Evolutionary conservation across 2,329 filamentous ascomycete genomes (phyloP).

Genomic region (Ophiostoma ips): DNA sequence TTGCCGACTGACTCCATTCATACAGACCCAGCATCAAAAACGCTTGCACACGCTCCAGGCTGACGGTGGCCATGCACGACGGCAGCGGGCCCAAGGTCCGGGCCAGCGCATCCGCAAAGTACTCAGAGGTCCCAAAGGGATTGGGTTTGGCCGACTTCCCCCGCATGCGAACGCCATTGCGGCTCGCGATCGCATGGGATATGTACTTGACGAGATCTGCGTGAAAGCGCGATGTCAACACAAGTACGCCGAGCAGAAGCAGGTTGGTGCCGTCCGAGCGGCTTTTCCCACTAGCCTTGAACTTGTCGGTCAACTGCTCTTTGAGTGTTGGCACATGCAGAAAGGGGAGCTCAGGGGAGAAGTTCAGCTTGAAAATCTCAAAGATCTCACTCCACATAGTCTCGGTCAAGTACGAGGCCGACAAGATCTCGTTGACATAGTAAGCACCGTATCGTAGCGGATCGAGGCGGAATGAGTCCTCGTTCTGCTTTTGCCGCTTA

Average conservation of each 20-base stretch:
- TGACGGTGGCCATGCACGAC: conserved; percentile 34
- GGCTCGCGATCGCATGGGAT: conserved; percentile 23
- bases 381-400: conserved; percentile 56
- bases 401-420: conserved; percentile 46
- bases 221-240: conserved; percentile 57
- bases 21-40: conserved; percentile 58
- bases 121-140: conserved; percentile 45
- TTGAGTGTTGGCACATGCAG: conserved; percentile 52
- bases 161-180: conserved; percentile 19
- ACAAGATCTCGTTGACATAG: conserved; percentile 44
- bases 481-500: conserved; percentile 32
- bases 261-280: conserved; percentile 28
- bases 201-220: conserved; percentile 42
- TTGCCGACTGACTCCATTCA: conserved; percentile 52
- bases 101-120: conserved; percentile 46
- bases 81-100: conserved; percentile 34
- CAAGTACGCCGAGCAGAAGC: conserved; percentile 51
- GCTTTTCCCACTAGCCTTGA: conserved; percentile 19
- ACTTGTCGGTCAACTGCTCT: conserved; percentile 28
- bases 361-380: conserved; percentile 56
- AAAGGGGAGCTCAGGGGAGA: conserved; percentile 58
- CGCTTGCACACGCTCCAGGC: conserved; percentile 51
- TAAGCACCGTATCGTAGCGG: conserved; percentile 21
- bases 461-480: conserved; percentile 28
- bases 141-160: conserved; percentile 26